Evolutionary conservation across 257 asterid species (phyloP).

Genomic region (Paraleonurus japonicus): DNA sequence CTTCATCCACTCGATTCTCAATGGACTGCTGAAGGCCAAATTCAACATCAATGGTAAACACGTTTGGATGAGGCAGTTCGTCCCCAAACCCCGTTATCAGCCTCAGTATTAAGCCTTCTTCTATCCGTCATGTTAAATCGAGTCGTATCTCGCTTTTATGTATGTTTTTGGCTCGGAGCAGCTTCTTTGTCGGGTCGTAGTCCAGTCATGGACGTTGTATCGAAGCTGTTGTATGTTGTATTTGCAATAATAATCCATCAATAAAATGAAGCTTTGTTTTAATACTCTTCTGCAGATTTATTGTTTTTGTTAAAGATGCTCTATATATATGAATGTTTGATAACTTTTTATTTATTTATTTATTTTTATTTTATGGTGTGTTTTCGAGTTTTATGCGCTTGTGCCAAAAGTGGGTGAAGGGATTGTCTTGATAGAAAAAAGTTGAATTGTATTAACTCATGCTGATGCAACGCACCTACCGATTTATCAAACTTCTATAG

Average conservation of each 20-base stretch:
- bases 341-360: too few relatives aligned
- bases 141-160: too few relatives aligned
- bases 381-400: neutral
- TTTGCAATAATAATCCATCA: neutral
- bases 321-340: neutral
- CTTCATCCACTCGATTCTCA: conserved; percentile 37
- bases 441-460: neutral
- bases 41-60: conserved; percentile 67
- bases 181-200: neutral
- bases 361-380: neutral
- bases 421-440: neutral
- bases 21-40: conserved; percentile 47
- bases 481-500: too few relatives aligned
- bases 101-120: too few relatives aligned
- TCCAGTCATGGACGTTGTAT: neutral
- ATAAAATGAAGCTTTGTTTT: neutral
- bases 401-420: neutral
- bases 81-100: conserved; percentile 10
- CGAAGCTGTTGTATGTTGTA: neutral
- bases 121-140: too few relatives aligned
- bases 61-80: conserved; percentile 68
- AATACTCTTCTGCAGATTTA: neutral
- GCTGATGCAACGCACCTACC: neutral
- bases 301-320: neutral
- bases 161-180: too few relatives aligned